Evolutionary conservation across 768 basidiomycete genomes (phyloP), one percentile per base, ranked within the genome.

Genomic region (Boletus tomentosulus): DNA sequence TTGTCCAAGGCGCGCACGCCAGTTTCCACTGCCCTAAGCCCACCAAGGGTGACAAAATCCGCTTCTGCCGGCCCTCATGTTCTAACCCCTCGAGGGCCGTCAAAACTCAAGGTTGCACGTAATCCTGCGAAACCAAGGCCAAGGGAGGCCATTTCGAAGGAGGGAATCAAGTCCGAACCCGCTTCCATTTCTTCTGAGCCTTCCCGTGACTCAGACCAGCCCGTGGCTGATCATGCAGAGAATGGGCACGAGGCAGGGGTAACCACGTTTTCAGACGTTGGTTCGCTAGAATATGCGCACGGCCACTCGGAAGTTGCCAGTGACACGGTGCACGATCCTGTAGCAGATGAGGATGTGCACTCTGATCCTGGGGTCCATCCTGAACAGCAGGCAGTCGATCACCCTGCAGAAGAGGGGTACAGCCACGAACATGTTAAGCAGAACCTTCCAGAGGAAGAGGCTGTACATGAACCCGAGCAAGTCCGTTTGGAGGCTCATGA

Each of bases 1-100:
- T 64, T 87, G 54, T 83, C 82, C 24, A 85, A 82, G 64, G 80
- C 80, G 22, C 78, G 84, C 16, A 57, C 74, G n/a, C 57, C 67
- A 4, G 61, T 45, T 8, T 46, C 61, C 25, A 13, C 57, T 31
- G 47, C 27, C 38, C 44, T 56, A 12, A 63, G 60, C 25, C 62
- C 68, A 33, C 51, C 63, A 5, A 60, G 56, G 41, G 56, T 76
- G 11, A 54, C 67, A 10, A 65, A 73, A 44, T 60, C 72, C 22
- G 57, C 67, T 44, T 51, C 68, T 50, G 22, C 59, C 31, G 73
- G 71, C 49, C 57, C 66, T 49, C 65, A 70, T 39, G 25, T 16
- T 10, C 50, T 66, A 7, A 50, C 61, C 30, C 62, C 71, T 31
- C 69, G 71, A 42, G 71, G 64, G 7, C 55, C 59, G 6, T 60